Evolutionary conservation across 495 filamentous ascomycete species (phyloP), one percentile per base, ranked within the genome.

Genomic region (Penicillium arizonense): DNA sequence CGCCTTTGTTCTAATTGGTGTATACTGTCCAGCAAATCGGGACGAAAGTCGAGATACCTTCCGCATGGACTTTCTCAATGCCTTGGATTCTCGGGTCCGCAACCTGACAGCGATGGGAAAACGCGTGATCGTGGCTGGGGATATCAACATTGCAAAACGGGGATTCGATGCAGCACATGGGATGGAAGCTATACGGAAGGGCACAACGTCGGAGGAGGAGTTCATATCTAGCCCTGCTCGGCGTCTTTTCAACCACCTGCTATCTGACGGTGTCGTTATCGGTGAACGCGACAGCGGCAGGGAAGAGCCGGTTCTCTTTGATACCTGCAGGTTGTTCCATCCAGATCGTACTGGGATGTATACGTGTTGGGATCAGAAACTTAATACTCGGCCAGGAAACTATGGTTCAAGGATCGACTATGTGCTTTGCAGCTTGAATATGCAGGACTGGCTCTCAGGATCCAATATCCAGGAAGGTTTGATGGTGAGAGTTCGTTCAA

Each of bases 401-500:
- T 91, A 84, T 63, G 94, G 94, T 2, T 85, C 89, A 32, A 77
- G 94, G 28, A 97, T 98, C 48, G 94, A 98, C 63, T 97, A 96
- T 69, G 84, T 98, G 26, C 78, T 97, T 6, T 93, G 90, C 64
- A 92, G 82, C 53, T 72, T 85, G 36, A 79, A 81, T 32, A 93
- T 96, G 83, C 87, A 85, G 56, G 70, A 80, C 49, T 97, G 92
- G 92, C 89, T 96, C 63, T 73, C 67, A 24, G 87, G 89, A 48
- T 83, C 89, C n/a, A 90, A 97, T 59, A 97, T 97, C 28, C 94
- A 97, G 63, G 92, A 97, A 69, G 94, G 93, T 3, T 74, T 98
- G 8, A 83, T 96, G 80, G 84, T 86, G 69, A 16, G 69, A 57
- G 10, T 47, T 47, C 23, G 2, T 32, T 18, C 21, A 10, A n/a